Evolutionary conservation across 2,329 filamentous ascomycete genomes (phyloP).

Genomic region (Didymella pinodella): DNA sequence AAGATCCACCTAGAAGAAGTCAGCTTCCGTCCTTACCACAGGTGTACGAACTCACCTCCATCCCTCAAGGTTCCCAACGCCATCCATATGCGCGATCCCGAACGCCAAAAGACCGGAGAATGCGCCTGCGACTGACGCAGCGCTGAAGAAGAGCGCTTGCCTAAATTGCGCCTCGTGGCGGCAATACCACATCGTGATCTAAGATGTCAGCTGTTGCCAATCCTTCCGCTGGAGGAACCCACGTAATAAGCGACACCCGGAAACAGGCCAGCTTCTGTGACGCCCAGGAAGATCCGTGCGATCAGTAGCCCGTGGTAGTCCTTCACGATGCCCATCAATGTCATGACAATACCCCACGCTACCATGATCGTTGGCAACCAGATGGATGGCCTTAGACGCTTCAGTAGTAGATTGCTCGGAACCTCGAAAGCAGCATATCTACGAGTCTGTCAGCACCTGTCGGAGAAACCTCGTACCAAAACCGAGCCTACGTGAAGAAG

Average conservation of each 20-base stretch:
- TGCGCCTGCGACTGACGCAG: conserved; percentile 64
- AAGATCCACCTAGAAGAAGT: conserved; percentile 41
- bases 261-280: conserved; percentile 48
- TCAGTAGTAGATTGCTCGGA: conserved; percentile 69
- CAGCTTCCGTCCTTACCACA: not conserved
- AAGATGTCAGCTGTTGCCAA: not conserved
- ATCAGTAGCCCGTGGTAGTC: conserved; percentile 56
- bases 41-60: conserved; percentile 12
- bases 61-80: conserved; percentile 16
- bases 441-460: not conserved
- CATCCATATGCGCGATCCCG: conserved; percentile 64
- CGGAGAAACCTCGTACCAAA: rapidly evolving
- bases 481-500: conserved; percentile 60
- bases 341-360: conserved; percentile 60
- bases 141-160: conserved; percentile 67
- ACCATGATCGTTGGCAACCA: conserved; percentile 59
- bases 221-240: not conserved
- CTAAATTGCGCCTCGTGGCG: conserved; percentile 66
- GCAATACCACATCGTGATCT: conserved; percentile 70
- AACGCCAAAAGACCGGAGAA: conserved; percentile 67
- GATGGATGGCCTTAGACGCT: conserved; percentile 61
- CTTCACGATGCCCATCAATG: conserved; percentile 59
- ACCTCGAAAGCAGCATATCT: conserved; percentile 54
- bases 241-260: conserved; percentile 22
- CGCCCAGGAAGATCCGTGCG: conserved; percentile 57